phyloP scores from a whole-genome alignment of 2,329 filamentous ascomycete genomes.

The Microcera coccophila region DNA sequence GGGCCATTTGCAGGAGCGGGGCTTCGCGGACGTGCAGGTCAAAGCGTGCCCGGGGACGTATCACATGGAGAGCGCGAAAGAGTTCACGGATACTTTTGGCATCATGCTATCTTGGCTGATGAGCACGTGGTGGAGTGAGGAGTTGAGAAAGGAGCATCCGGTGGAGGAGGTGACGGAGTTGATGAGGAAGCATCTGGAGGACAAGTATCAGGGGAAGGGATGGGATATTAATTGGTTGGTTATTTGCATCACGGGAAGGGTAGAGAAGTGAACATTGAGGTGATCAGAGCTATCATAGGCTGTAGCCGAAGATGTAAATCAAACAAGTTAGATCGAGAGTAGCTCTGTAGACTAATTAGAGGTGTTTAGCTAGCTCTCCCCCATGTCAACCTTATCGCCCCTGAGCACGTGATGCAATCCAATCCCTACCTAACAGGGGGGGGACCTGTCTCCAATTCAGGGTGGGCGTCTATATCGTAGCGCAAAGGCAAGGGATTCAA shows the following conservation, averaged over 20 bases:
- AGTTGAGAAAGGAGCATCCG: conserved; percentile 32
- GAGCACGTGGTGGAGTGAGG: conserved; percentile 38
- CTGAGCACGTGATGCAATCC: conserved; percentile 22
- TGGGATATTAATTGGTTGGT: conserved; percentile 25
- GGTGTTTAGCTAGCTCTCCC: too few species aligned
- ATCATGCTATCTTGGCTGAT: conserved; percentile 40
- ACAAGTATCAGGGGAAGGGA: conserved; percentile 34
- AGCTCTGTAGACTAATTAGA: too few species aligned
- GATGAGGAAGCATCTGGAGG: conserved; percentile 35
- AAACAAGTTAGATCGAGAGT: too few species aligned
- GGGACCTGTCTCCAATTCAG: too few species aligned
- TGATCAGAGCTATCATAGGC: background rate
- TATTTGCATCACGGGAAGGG: conserved; percentile 25
- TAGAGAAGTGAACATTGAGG: conserved; percentile 12
- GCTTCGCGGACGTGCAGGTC: conserved; percentile 39
- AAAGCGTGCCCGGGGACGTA: conserved; percentile 27
- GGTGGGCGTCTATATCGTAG: too few species aligned
- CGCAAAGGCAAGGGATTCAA: conserved; percentile 6
- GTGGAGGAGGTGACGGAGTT: conserved; percentile 35
- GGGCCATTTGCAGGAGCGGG: conserved; percentile 31
- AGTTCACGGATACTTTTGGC: conserved; percentile 33
- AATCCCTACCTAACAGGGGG: conserved; percentile 4
- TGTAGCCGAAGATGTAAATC: too few species aligned
- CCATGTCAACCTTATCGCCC: too few species aligned
- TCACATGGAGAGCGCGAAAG: conserved; percentile 31